Conservation (phyloP, 2,329 filamentous ascomycete species). For the Talaromyces piceae region DNA sequence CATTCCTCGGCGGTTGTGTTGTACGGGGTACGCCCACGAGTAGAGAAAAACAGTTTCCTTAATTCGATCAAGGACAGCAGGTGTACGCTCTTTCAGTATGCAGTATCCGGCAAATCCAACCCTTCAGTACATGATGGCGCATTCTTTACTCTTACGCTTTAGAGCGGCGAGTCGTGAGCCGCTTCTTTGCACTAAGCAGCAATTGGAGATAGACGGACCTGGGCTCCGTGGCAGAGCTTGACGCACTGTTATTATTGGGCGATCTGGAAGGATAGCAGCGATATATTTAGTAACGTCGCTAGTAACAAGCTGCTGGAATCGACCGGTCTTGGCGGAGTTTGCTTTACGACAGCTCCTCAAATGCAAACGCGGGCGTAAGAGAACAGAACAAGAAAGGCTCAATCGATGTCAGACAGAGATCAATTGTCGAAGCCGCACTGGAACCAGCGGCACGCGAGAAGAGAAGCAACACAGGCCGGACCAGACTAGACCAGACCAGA, state of each 20-base stretch:
- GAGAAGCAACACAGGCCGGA: not conserved
- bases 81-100: not conserved
- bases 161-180: not conserved
- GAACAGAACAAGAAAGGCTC: no score
- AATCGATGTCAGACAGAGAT: not conserved
- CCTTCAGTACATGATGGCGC: not conserved
- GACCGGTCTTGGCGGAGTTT: not conserved
- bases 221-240: not conserved
- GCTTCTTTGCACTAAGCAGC: not conserved
- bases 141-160: not conserved
- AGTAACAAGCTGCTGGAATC: not conserved
- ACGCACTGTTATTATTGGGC: not conserved
- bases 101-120: not conserved
- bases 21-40: not conserved
- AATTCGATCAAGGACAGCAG: not conserved
- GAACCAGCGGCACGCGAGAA: not conserved
- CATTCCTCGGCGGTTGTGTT: not conserved
- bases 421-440: not conserved
- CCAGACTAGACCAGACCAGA: not conserved
- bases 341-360: not conserved
- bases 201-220: not conserved
- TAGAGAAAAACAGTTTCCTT: not conserved
- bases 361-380: not conserved
- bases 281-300: not conserved
- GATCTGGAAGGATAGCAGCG: not conserved